Percentiles rank a stretch among this genome's conserved stretches.
Evolutionary conservation across 192 early-diverging fungal genomes (phyloP).

Genomic region (Spinellus fusiger): DNA sequence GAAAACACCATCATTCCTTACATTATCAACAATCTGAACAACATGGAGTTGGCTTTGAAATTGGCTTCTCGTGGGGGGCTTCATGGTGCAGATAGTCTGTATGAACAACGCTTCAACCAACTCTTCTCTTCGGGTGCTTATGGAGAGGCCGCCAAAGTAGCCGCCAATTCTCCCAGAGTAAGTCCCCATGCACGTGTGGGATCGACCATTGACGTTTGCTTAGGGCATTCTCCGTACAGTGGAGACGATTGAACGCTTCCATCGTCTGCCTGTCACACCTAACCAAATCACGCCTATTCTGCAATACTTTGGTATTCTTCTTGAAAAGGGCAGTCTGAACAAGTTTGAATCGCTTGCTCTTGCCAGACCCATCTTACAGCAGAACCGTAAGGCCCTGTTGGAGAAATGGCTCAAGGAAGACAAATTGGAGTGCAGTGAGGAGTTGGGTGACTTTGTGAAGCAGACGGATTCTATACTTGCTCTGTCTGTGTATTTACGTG

Average conservation of each 20-base stretch:
- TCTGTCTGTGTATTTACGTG: constrained; percentile 90
- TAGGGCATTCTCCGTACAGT: constrained; percentile 91
- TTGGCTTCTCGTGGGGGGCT: constrained; percentile 86
- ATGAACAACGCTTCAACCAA: constrained; percentile 86
- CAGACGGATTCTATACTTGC: constrained; percentile 87
- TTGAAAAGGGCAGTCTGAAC: constrained; percentile 94
- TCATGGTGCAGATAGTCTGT: constrained; percentile 89
- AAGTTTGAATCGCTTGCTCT: constrained; percentile 92
- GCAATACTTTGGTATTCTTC: constrained; percentile 94
- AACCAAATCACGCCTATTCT: constrained; percentile 89
- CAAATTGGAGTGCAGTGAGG: constrained; percentile 97
- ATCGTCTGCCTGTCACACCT: constrained; percentile 64
- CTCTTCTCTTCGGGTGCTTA: constrained; percentile 72
- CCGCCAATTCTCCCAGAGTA: constrained; percentile 87
- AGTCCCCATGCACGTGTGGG: not conserved
- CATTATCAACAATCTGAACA: constrained; percentile 75
- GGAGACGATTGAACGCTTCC: constrained; percentile 92
- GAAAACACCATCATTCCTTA: constrained; percentile 89
- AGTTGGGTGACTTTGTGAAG: constrained; percentile 95
- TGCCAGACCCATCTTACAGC: constrained; percentile 82
- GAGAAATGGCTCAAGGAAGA: constrained; percentile 99
- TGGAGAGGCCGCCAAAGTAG: constrained; percentile 89
- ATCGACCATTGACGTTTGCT: not conserved
- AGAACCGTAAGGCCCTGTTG: constrained; percentile 86
- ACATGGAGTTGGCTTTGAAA: constrained; percentile 84